Base-by-base conservation (phyloP, 2,329 filamentous ascomycete genomes). In the Incumbomyces delicatus region DNA sequence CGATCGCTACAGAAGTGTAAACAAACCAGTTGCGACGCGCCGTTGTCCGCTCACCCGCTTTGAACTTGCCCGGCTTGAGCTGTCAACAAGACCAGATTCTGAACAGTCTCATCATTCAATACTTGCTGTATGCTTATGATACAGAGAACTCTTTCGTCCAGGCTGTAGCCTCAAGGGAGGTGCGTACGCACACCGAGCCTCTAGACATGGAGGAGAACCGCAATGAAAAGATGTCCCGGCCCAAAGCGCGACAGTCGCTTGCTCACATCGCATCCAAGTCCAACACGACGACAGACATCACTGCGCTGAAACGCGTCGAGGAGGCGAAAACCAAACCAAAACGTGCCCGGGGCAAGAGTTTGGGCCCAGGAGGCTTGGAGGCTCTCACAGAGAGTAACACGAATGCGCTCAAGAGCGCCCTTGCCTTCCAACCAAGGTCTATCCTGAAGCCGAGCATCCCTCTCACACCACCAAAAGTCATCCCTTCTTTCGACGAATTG, bases 271-370 rank as follows among this genome's bases (percentile, higher is more conserved):
- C 76, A 66, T 64, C 68, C 60, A 88, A 87, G 65, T 87, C 94
- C 62, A 94, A 94, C 72, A 75, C 77, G 60, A 85, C 82, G 2
- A 68, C 81, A 36, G 81, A 87, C 55, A 64, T 84, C 47, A 75
- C 72, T 50, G 73, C 75, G 53, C 51, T 62, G 3, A 61, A 60
- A 16, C 51, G 50, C 29, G 55, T 57, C 11, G 57, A 52, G 17
- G 58, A 52, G 16, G 20, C 53, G 76, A 75, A 57, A 8, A 61
- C 55, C 29, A 62, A 61, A 43, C 66, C 67, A 33, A 75, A 74
- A 68, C 90, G 88, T 68, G 85, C 83, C 49, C 81, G 92, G 55
- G 95, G 90, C 68, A 96, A 95, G 72, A 96, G 90, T 67, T 82
- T 98, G 56, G 92, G 92, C 2, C 90, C 92, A 13, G 92, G 90